Base-by-base conservation (phyloP, 768 basidiomycete species). In the Boletus rex-veris region DNA sequence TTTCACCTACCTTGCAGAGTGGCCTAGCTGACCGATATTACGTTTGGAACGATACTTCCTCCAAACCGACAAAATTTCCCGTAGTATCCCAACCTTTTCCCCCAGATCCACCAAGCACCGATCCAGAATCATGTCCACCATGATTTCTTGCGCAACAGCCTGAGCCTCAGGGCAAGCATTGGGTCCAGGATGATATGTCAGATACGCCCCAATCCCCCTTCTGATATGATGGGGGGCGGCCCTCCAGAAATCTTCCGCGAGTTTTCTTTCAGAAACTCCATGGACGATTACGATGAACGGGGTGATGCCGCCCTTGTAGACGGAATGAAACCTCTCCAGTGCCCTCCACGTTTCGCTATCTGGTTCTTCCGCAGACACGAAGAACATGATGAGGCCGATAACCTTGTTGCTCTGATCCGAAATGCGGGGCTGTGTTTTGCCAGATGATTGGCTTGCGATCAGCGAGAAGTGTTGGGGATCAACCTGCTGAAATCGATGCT, bases 271-370 rank as follows among this genome's bases (percentile, higher is more conserved):
- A 24, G 50, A 16, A 30, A 55, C 42, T 3, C 52, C 53, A 3
- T 45, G 38, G 9, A 67, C 43, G 19, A 64, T 52, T 3, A 69
- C 52, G 35, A 67, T 37, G 24, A 62, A 43, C 0, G 62, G 63
- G 11, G 58, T 53, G 48, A 62, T 54, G 9, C 41, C 8, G 1
- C 63, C 60, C 24, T 54, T 55, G 43, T 58, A 60, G 35, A 33
- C 6, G 10, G 40, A 46, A 35, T 54, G 51, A 50, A 69, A 59
- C 16, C 21, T 51, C 41, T 58, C 53, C 39, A 66, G 16, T 3
- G 45, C 49, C 26, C 28, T 52, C 63, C 58, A 55, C n/a, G 39
- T 43, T 41, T 66, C 49, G 12, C 38, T 26, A n/a, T 39, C 42
- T 10, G 51, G 26, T 16, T 48, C 21, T 16, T 48, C 52, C 7